A percentile compares a stretch with the other conserved stretches of the same genome.
phyloP scores from a whole-genome alignment of 179 eudicot species.

The Gypsophila paniculata region DNA sequence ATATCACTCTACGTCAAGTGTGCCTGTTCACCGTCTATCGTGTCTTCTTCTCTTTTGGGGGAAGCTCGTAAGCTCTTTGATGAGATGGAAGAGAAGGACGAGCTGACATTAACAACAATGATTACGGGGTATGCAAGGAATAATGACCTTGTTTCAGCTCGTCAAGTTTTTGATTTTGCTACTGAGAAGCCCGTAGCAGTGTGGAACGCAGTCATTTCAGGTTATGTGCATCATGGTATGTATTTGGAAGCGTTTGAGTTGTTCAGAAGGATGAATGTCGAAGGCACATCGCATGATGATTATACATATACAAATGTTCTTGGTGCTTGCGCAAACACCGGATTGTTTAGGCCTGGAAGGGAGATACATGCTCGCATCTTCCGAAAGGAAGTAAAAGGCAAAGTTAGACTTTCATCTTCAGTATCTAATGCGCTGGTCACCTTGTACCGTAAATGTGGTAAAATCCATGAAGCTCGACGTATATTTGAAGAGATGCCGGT shows the following conservation, averaged over 20 bases:
- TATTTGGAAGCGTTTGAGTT: constrained; percentile 43
- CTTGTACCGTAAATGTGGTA: constrained; percentile 53
- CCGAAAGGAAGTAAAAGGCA: constrained; percentile 35
- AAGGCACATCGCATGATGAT: constrained; percentile 44
- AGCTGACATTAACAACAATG: constrained; percentile 61
- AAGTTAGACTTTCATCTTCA: constrained; percentile 37
- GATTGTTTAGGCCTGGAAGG: constrained; percentile 41
- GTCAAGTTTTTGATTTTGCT: constrained; percentile 39
- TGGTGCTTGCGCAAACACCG: constrained; percentile 56
- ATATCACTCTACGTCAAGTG: constrained; percentile 56
- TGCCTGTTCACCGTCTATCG: constrained; percentile 45
- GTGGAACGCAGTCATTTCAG: constrained; percentile 71
- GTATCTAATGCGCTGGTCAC: constrained; percentile 55
- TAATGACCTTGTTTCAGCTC: constrained; percentile 45
- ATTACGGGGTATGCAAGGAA: constrained; percentile 61
- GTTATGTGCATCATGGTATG: constrained; percentile 53
- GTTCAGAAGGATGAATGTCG: constrained; percentile 44
- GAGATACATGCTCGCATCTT: constrained; percentile 53
- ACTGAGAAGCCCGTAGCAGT: constrained; percentile 45
- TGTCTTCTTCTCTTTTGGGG: constrained; percentile 34
- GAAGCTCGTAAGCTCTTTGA: constrained; percentile 50
- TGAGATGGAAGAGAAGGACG: constrained; percentile 51
- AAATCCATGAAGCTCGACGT: constrained; percentile 40
- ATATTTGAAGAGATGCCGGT: constrained; percentile 45
- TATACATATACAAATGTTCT: constrained; percentile 62